phyloP scores from a whole-genome alignment of 495 filamentous ascomycete species.

The Neurospora tetrasperma region DNA sequence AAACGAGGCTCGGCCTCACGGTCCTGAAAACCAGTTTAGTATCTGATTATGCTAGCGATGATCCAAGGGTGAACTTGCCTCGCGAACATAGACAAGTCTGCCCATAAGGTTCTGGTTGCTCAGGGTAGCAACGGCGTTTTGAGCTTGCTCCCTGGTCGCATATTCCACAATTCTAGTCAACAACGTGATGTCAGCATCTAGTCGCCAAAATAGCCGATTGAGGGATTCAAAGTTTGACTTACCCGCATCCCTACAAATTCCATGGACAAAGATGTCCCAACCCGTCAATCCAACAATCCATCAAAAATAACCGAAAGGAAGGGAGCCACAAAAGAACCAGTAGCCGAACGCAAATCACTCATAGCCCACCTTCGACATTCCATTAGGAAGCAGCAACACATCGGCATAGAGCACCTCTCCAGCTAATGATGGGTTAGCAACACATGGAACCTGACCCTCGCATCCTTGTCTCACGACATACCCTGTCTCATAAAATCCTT shows the following conservation, averaged over 20 bases:
- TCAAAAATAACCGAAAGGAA: constrained; percentile 64
- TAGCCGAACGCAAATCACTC: constrained; percentile 54
- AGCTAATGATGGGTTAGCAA: constrained; percentile 45
- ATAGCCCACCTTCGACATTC: constrained; percentile 99
- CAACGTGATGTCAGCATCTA: constrained; percentile 8
- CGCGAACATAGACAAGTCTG: constrained; percentile 93
- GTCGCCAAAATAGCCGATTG: not conserved
- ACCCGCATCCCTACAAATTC: constrained; percentile 99
- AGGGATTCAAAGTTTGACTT: constrained; percentile 31
- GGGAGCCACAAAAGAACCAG: constrained; percentile 64
- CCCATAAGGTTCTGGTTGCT: constrained; percentile 99
- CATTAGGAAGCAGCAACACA: constrained; percentile 98
- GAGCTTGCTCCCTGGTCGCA: constrained; percentile 97
- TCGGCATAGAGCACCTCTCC: constrained; percentile 99
- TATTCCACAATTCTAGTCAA: constrained; percentile 94
- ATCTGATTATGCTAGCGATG: not conserved
- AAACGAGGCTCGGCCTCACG: constrained; percentile 95
- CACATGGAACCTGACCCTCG: constrained; percentile 4
- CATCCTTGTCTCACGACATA: constrained; percentile 37
- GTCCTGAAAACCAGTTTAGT: constrained; percentile 45
- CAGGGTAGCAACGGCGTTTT: constrained; percentile 92
- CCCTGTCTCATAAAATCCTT: constrained; percentile 99
- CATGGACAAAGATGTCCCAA: constrained; percentile 74
- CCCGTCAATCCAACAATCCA: constrained; percentile 99
- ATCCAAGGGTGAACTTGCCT: constrained; percentile 48